phyloP scores from a whole-genome alignment of 2,329 filamentous ascomycete genomes.

The Colletotrichum noveboracense region DNA sequence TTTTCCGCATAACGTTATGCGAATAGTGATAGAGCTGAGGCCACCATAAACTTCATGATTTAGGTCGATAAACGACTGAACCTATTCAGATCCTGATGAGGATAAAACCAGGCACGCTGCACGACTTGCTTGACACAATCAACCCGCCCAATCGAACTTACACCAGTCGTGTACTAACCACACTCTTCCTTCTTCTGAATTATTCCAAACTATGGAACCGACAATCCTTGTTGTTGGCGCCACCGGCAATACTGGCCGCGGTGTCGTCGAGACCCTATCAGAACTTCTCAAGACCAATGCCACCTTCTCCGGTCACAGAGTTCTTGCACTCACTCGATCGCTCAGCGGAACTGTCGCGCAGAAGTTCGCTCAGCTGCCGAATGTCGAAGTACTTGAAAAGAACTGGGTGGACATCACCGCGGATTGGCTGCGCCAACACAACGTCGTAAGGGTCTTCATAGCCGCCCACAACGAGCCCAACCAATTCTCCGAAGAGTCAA shows the following conservation, averaged over 20 bases:
- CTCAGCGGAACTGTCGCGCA: constrained; percentile 22
- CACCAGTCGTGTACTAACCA: neutral
- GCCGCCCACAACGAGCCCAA: constrained; percentile 39
- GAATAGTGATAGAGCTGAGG: neutral
- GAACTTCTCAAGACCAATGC: constrained; percentile 24
- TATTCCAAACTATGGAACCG: constrained; percentile 29
- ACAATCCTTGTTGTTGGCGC: constrained; percentile 40
- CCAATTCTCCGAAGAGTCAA: constrained; percentile 45
- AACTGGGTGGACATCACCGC: constrained; percentile 42
- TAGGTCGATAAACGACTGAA: neutral
- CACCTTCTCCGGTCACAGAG: neutral
- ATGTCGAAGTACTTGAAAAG: constrained; percentile 37
- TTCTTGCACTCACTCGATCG: constrained; percentile 26
- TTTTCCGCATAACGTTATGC: neutral
- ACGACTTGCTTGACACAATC: neutral
- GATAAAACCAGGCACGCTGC: neutral
- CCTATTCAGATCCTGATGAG: neutral
- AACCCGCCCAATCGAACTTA: neutral
- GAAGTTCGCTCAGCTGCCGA: constrained; percentile 34
- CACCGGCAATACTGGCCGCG: constrained; percentile 41
- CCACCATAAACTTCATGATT: neutral
- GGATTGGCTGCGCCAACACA: constrained; percentile 41
- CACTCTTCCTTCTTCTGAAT: neutral
- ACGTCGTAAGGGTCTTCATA: constrained; percentile 42
- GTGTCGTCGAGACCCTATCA: constrained; percentile 31